Base-by-base conservation (phyloP, 345 rosid genomes). In the Hibiscus tridactylites region DNA sequence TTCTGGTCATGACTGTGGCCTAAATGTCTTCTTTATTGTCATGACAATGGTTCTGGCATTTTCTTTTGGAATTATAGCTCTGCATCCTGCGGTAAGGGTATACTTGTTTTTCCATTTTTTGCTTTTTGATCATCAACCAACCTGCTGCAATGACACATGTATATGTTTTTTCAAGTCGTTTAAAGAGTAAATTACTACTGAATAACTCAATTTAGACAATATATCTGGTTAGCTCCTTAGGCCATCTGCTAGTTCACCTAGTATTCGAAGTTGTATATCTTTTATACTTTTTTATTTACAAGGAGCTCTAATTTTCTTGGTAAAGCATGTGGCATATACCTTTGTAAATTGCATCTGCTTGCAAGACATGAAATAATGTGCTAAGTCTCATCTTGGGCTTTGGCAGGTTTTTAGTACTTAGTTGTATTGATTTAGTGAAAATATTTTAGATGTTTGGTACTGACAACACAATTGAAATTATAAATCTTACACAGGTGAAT, bases 11-110 rank as follows among this genome's bases (percentile, higher is more conserved):
- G 94, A 90, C 71, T 95, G 99, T 21, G 93, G 97, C 68, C 91
- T 95, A 50, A 95, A 95, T 70, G 80, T 92, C 77, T 95, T 92
- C 91, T 95, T 95, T 85, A 81, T 95, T 31, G 88, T 88, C 73
- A 82, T 91, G 97, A 85, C 94, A 7, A 89, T 95, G 97, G 74
- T 90, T 79, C 89, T 95, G 60, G 93, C 96, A 67, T 86, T 95
- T 70, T 80, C 71, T 71, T 87, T 87, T 35, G 97, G 83, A 35
- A 66, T 90, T 16, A 71, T 89, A 47, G 97, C 97, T n/a, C 74
- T 95, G 81, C 96, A 89, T 75, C 99, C 99, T 78, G 83, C 85
- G 73, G 99, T 90, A 77, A 81, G 85, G 16, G 69, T 63, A 65
- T 46, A n/a, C 60, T 71, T 65, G 2, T 21, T 53, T 81, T 54